Evolutionary conservation across 371 early-diverging fungal genomes (phyloP).

Genomic region (Apophysomyces ossiformis): DNA sequence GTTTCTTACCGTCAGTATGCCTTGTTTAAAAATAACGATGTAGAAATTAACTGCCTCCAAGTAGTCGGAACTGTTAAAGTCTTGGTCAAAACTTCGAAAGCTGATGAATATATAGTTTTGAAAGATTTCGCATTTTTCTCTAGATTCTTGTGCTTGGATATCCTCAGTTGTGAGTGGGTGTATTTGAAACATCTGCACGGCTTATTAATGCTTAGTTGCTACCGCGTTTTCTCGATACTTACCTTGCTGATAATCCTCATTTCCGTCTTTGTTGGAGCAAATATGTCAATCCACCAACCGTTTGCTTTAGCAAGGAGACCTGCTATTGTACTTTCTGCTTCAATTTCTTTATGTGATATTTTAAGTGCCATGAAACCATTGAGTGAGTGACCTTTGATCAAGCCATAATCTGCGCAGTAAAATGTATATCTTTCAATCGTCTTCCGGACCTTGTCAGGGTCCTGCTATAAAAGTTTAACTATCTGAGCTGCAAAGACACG

Average conservation of each 20-base stretch:
- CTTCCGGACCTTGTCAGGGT: conserved; percentile 31
- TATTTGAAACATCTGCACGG: conserved; percentile 58
- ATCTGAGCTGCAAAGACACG: not conserved
- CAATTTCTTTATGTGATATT: conserved; percentile 20
- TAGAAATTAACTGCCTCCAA: conserved; percentile 84
- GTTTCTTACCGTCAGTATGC: conserved; percentile 60
- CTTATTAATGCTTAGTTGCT: not conserved
- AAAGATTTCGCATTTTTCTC: conserved; percentile 95
- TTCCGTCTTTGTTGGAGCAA: conserved; percentile 80
- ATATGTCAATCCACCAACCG: conserved; percentile 90
- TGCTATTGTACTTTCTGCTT: conserved; percentile 18
- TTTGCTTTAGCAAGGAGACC: conserved; percentile 48
- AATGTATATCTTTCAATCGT: conserved; percentile 57
- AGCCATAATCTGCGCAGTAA: conserved; percentile 58
- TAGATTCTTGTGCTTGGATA: conserved; percentile 86
- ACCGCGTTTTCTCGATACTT: conserved; percentile 16
- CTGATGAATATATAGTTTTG: conserved; percentile 91
- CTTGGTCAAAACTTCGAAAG: conserved; percentile 78
- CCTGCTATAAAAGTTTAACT: conserved; percentile 22
- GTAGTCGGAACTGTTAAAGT: conserved; percentile 71
- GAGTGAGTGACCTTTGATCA: conserved; percentile 54
- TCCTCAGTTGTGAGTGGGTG: conserved; percentile 94
- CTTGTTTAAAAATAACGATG: conserved; percentile 76
- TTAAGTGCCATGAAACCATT: conserved; percentile 40
- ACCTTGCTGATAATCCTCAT: conserved; percentile 75